Base-by-base conservation (phyloP, 2,329 filamentous ascomycete genomes). In the Microdochium trichocladiopsis region DNA sequence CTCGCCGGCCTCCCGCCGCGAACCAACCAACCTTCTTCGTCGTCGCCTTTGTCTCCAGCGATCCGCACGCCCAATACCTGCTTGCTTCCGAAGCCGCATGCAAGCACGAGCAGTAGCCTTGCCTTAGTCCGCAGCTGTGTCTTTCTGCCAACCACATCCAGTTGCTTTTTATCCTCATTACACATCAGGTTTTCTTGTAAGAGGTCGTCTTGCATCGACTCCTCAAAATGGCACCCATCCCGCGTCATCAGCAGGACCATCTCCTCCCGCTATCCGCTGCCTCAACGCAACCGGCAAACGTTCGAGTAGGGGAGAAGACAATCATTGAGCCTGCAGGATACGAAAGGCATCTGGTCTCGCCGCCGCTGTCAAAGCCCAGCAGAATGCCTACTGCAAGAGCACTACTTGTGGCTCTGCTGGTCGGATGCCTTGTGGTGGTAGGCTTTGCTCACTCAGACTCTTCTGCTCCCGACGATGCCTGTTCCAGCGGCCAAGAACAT, bases 401-500 rank as follows among this genome's bases (percentile, higher is more conserved):
- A 3, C 41, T 45, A 3, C 22, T 45, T 8, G 18, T 45, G 3
- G 41, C 41, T 23, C 41, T 45, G 21, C 41, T 45, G 6, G 21
- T 45, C 21, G 41, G 41, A 23, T 45, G 41, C 41, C 18, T 45
- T 18, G 41, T 45, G 14, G 41, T 45, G 3, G 41, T 45, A 22
- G 41, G 41, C 41, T 23, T 22, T 10, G 41, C 41, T 18, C 41
- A 45, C 21, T 21, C 41, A 45, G 41, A 45, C 6, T 22, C 41
- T 3, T 16, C 6, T 22, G 41, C 16, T 16, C 2, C 18, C 41
- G 22, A 45, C 41, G 22, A 22, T 18, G 18, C 18, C 16, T 50
- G 52, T 8, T 48, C 43, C 33, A 51, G 47, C 14, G 36, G 45
- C 31, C 54, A 60, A 28, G 49, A 47, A 41, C 53, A 55, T 33